Evolutionary conservation across 1,139 yeast species (phyloP).

Genomic region (Arxiozyma slooffiae): DNA sequence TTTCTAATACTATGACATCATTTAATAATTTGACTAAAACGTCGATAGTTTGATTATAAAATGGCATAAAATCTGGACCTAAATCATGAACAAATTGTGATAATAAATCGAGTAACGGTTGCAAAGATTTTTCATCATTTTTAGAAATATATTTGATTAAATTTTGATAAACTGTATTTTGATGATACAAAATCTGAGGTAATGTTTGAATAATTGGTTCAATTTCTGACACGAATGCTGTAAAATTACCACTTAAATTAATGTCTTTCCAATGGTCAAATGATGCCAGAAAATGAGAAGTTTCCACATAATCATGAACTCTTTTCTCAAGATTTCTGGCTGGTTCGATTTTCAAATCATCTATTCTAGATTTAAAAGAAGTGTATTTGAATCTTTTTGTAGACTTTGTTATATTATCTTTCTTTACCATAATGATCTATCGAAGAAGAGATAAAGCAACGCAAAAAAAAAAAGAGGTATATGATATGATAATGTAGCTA

Average conservation of each 20-base stretch:
- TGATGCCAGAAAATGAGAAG: conserved; percentile 71
- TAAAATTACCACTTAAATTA: conserved; percentile 65
- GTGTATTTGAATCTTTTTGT: conserved; percentile 53
- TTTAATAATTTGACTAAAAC: conserved; percentile 42
- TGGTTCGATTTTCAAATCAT: conserved; percentile 79
- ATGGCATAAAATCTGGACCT: conserved; percentile 81
- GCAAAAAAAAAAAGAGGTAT: neutral
- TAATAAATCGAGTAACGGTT: conserved; percentile 70
- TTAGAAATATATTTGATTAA: conserved; percentile 42
- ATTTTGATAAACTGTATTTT: conserved; percentile 47
- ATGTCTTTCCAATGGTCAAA: conserved; percentile 83
- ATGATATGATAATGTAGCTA: neutral
- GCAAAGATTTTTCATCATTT: conserved; percentile 63
- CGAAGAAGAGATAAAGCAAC: too few species aligned
- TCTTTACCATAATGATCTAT: conserved; percentile 13
- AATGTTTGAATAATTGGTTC: conserved; percentile 54
- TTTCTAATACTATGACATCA: conserved; percentile 46
- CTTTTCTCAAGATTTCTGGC: conserved; percentile 51
- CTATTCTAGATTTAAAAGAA: conserved; percentile 77
- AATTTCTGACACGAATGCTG: conserved; percentile 50
- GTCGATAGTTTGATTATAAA: conserved; percentile 45
- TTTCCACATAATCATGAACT: conserved; percentile 60
- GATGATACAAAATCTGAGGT: conserved; percentile 73
- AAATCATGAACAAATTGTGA: conserved; percentile 86
- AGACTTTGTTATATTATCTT: conserved; percentile 43